These are phyloP conservation scores for Populus tomentosa DNA, from an alignment of 441 rosid species.

Conservation along the genomic window DNA sequence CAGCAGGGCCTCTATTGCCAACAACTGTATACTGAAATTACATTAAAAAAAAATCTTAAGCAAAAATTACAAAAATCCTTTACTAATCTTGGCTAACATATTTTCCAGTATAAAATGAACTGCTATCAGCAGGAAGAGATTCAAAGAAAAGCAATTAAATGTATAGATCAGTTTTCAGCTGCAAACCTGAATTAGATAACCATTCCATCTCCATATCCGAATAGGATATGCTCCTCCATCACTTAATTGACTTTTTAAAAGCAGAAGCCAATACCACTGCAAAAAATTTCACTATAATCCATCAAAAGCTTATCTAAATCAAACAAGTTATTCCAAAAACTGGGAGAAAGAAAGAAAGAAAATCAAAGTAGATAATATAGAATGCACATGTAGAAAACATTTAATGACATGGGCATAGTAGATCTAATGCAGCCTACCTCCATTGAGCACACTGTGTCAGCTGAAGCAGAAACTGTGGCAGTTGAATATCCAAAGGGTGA, in stretches of 20 bases:
- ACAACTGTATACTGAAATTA: constrained; percentile 60
- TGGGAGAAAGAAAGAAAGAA: neutral
- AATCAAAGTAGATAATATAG: neutral
- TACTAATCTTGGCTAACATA: neutral
- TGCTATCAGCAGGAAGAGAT: neutral
- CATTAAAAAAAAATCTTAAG: constrained; percentile 3
- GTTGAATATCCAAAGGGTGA: constrained; percentile 91
- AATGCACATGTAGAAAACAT: neutral
- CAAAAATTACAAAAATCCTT: too few relatives aligned
- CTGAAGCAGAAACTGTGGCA: constrained; percentile 59
- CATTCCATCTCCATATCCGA: constrained; percentile 89
- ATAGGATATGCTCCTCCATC: constrained; percentile 26
- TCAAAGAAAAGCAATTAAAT: constrained; percentile 1
- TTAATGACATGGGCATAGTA: neutral
- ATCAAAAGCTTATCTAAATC: constrained; percentile 15
- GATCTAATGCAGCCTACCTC: constrained; percentile 48
- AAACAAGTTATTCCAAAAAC: neutral
- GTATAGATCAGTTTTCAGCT: constrained; percentile 5
- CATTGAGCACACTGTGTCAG: constrained; percentile 69
- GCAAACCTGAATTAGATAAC: constrained; percentile 72
- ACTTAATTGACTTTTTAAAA: constrained; percentile 42
- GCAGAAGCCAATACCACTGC: constrained; percentile 88
- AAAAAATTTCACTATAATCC: constrained; percentile 22
- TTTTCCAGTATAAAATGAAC: constrained; percentile 1
- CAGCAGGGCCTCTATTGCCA: constrained; percentile 69